Evolutionary conservation across 73 alveolate genomes (phyloP), one percentile per base, ranked within the genome.

Genomic region (Tetrahymena elliotti): DNA sequence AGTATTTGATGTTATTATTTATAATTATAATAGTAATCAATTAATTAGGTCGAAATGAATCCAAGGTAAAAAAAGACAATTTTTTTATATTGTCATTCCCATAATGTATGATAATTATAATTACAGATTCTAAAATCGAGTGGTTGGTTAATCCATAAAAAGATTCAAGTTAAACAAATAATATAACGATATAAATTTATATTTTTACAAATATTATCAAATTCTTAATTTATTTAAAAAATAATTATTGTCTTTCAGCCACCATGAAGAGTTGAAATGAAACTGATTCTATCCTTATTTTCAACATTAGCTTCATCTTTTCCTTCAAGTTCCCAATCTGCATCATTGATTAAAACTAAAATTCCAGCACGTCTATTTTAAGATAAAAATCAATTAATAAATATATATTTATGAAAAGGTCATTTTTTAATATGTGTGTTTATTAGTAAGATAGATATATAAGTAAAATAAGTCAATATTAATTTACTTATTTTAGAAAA

Each of bases 321-420:
- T 35, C 98, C 99, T 40, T 94, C 96, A 38, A 98, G 96, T 95
- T 98, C 99, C 99, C 99, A 98, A 96, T 98, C 99, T 7, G 98
- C 97, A 94, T 98, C 99, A 96, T 98, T 98, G 40, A 98, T 96
- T 95, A 98, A 94, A 18, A 98, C 99, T 11, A 98, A 96, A 84
- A 98, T 98, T 24, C 99, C 99, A 27, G 99, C 99, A 88, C 99
- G 93, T 6, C 97, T 54, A 84, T 84, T 84, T 38, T 83, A 0
- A 38, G 38, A 82, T 94, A 34, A 34, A 94, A 40, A 53, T 18
- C 35, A 93, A 82, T 47, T 47, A 18, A 8, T 18, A 18, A 47
- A 47, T 22, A 4, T 68, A 5, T 68, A 3, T n/a, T 68, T 8
- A 68, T 18, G 3, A 68, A 18, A 68, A 7, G 38, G 3, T 47